Conservation (phyloP, 345 rosid genomes). For the Mangifera indica region DNA sequence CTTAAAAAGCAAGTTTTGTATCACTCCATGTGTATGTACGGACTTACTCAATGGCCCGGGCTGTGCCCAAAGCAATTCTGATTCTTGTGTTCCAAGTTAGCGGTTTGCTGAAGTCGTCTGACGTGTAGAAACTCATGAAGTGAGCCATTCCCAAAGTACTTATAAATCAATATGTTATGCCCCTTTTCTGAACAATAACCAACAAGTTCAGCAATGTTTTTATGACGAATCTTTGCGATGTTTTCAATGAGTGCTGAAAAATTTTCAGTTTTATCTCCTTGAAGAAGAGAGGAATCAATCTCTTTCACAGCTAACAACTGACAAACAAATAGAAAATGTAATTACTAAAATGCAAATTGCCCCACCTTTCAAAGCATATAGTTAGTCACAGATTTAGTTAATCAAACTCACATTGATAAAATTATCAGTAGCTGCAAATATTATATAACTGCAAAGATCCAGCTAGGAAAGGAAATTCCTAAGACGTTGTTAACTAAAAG, state of each 20-base stretch:
- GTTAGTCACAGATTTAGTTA: not conserved
- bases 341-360: not conserved
- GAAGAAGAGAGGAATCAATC: conserved; percentile 67
- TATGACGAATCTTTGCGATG: conserved; percentile 78
- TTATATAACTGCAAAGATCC: not conserved
- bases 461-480: not conserved
- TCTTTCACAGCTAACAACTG: conserved; percentile 85
- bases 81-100: conserved; percentile 96
- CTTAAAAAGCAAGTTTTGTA: not conserved
- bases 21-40: not conserved
- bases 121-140: conserved; percentile 83
- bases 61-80: conserved; percentile 81
- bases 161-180: conserved; percentile 67
- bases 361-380: not conserved
- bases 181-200: conserved; percentile 87
- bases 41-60: conserved; percentile 82
- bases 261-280: conserved; percentile 39
- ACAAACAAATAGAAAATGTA: conserved; percentile 5
- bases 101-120: conserved; percentile 92
- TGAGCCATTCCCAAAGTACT: conserved; percentile 83
- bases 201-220: conserved; percentile 69
- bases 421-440: not conserved
- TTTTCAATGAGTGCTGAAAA: conserved; percentile 60
- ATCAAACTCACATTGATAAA: not conserved
- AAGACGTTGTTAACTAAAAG: not conserved